Evolutionary conservation across 306 rosid genomes (phyloP), one percentile per base, ranked within the genome.

Genomic region (Casuarina cunninghamiana): DNA sequence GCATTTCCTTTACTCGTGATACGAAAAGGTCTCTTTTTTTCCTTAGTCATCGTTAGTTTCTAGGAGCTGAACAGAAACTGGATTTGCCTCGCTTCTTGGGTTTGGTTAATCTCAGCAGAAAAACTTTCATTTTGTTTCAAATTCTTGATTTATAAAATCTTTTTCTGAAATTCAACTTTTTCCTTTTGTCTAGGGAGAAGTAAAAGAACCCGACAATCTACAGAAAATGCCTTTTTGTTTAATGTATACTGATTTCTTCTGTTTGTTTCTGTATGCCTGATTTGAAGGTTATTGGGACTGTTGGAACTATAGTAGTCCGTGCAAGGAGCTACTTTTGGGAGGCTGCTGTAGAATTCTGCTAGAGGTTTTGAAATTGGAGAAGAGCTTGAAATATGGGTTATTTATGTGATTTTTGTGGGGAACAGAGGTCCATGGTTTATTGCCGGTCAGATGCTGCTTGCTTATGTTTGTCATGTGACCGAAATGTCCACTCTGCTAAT

Each of bases 371-470:
- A 69, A 75, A 61, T 85, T 74, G 77, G 69, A 71, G 48, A 77
- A 54, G 58, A 35, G 37, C 78, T 76, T 53, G 83, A 74, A 82
- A 85, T 80, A 96, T 96, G 99, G 97, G 99, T 70, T 96, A 87
- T 79, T 65, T 88, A 10, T 96, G 99, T 48, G 98, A 93, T 61
- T 93, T 90, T 86, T 96, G 99, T 15, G 96, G 91, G 62, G 92
- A 89, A 11, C 93, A 91, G 82, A 87, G 97, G 86, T 85, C 99
- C 50, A 67, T 90, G 96, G 99, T 96, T 66, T 89, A 91, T 84
- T 96, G 99, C 82, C 98, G 97, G 51, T 91, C 98, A 2, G 99
- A 96, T 82, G 87, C 90, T 35, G 99, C 99, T 2, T 91, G 92
- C 84, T 88, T 96, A 71, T 96, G 99, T 80, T 86, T 96, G 77